These are phyloP conservation scores for Garcia nutans DNA, from an alignment of 345 rosid genomes.

Conservation along the genomic window DNA sequence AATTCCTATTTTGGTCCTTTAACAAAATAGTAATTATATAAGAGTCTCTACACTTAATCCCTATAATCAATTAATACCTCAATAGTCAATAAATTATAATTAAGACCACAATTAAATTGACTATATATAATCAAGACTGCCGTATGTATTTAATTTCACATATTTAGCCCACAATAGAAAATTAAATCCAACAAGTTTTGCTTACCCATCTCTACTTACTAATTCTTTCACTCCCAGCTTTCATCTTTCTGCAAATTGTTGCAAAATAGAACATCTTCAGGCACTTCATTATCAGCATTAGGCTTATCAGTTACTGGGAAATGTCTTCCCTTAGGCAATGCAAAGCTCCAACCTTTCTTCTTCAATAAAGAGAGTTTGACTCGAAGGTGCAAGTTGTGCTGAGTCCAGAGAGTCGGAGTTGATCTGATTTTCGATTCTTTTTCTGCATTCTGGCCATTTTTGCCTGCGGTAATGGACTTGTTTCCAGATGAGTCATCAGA, in stretches of 20 bases:
- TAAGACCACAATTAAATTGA: too few relatives aligned
- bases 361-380: constrained; percentile 18
- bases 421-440: constrained; percentile 6
- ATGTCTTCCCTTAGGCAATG: constrained; percentile 11
- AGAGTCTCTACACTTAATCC: too few relatives aligned
- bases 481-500: background rate
- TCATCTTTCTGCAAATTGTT: constrained; percentile 6
- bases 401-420: constrained; percentile 12
- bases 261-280: background rate
- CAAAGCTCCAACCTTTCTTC: constrained; percentile 18
- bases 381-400: background rate
- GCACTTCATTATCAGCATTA: background rate
- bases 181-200: too few relatives aligned
- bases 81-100: too few relatives aligned
- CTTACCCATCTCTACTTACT: constrained; percentile 39
- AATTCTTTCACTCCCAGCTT: constrained; percentile 37
- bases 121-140: too few relatives aligned
- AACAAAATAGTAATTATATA: too few relatives aligned
- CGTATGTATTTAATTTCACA: too few relatives aligned
- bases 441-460: background rate
- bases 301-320: background rate
- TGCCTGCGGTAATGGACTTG: constrained; percentile 1
- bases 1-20: too few relatives aligned
- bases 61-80: too few relatives aligned
- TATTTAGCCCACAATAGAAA: too few relatives aligned